These are phyloP conservation scores for Pisolithus orientalis DNA, from an alignment of 768 basidiomycete species.

Conservation along the genomic window DNA sequence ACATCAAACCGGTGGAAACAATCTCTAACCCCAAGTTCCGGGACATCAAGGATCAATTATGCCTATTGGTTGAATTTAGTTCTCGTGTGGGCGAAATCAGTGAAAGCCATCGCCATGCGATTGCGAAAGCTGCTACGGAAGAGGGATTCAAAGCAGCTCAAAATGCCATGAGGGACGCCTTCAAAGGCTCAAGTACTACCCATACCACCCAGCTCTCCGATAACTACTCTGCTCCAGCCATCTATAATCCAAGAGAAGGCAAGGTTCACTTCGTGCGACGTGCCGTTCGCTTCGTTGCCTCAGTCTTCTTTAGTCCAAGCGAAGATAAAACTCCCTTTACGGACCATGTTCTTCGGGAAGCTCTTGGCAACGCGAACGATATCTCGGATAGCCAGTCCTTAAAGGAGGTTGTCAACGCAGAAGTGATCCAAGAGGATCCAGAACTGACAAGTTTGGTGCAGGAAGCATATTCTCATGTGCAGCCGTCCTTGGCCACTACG, in stretches of 20 bases:
- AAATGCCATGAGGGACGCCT: not conserved
- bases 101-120: not conserved
- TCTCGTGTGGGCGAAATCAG: constrained; percentile 2
- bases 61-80: not conserved
- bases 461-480: not conserved
- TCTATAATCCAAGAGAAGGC: not conserved
- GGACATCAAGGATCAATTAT: not conserved
- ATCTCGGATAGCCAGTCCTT: constrained; percentile 15
- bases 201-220: not conserved
- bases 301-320: not conserved
- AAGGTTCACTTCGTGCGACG: no score
- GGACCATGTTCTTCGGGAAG: constrained; percentile 1
- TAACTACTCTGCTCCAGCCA: not conserved
- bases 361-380: not conserved
- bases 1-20: no score
- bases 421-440: not conserved
- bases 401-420: constrained; percentile 1
- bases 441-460: not conserved
- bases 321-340: not conserved
- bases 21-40: not conserved
- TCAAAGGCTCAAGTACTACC: not conserved
- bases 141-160: not conserved
- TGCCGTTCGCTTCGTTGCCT: not conserved
- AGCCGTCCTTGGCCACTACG: not conserved
- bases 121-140: constrained; percentile 4